Conservation (phyloP, 1,284 basidiomycete species). For the Volvariella surrecta region DNA sequence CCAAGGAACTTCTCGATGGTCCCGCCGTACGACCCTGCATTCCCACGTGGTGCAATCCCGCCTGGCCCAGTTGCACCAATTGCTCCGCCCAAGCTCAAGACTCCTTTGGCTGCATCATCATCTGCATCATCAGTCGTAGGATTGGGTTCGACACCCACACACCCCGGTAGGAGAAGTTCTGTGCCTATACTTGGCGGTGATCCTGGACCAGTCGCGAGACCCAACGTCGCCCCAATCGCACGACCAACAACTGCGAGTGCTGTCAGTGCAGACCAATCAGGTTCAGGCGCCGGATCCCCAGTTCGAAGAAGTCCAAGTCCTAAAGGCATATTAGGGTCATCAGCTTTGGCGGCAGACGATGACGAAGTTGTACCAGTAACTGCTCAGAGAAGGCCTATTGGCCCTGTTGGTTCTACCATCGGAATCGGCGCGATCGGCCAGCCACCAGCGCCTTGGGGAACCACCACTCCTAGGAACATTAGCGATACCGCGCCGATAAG, state of each 20-base stretch:
- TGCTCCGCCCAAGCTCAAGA: slow-evolving; percentile 39
- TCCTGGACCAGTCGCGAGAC: slow-evolving; percentile 56
- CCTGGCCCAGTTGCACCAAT: slow-evolving; percentile 46
- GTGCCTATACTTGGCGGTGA: slow-evolving; percentile 18
- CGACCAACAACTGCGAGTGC: slow-evolving; percentile 29
- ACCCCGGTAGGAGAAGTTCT: slow-evolving; percentile 24
- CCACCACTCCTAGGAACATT: slow-evolving; percentile 30
- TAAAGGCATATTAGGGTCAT: slow-evolving; percentile 67
- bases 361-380: slow-evolving; percentile 60
- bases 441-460: slow-evolving; percentile 26
- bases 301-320: slow-evolving; percentile 61
- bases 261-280: slow-evolving; percentile 39
- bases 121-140: slow-evolving; percentile 15
- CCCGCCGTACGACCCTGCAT: slow-evolving; percentile 8
- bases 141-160: slow-evolving; percentile 16
- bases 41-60: slow-evolving; percentile 19
- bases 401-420: slow-evolving; percentile 14
- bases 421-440: slow-evolving; percentile 29
- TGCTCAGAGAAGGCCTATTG: slow-evolving; percentile 31
- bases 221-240: slow-evolving; percentile 38
- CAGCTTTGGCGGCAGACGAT: slow-evolving; percentile 65
- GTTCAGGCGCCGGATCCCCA: slow-evolving; percentile 44
- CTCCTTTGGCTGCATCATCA: slow-evolving; percentile 20
- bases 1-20: slow-evolving; percentile 26
- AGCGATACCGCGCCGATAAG: slow-evolving; percentile 3